Evolutionary conservation across 208 protist species (phyloP).

Genomic region (Blastocrithidia nonstop): DNA sequence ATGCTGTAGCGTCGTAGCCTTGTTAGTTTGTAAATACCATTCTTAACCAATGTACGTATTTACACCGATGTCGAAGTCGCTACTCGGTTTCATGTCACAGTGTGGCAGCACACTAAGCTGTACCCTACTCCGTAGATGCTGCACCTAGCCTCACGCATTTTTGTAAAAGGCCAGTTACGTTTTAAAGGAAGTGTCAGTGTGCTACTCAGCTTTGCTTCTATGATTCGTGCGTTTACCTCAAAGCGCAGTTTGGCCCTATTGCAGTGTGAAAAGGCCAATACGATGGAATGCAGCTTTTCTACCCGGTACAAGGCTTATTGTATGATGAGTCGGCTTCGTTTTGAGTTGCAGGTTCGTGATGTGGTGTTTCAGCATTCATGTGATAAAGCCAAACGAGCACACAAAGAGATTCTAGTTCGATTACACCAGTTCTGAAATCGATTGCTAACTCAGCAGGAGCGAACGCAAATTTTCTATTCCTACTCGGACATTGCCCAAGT

Average conservation of each 20-base stretch:
- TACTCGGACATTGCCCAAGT: conserved; percentile 2
- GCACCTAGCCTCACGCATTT: conserved; percentile 8
- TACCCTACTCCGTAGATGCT: conserved; percentile 7
- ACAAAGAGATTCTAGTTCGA: conserved; percentile 12
- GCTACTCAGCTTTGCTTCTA: conserved; percentile 4
- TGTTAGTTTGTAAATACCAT: conserved; percentile 6
- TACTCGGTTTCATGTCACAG: conserved; percentile 5
- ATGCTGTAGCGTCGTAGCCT: neutral
- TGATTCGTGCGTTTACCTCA: conserved; percentile 6
- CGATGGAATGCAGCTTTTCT: conserved; percentile 6
- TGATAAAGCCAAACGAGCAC: conserved; percentile 7
- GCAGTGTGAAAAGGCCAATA: conserved; percentile 9
- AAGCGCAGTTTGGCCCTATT: conserved; percentile 8
- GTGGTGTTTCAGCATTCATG: conserved; percentile 6
- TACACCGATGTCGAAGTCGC: conserved; percentile 11
- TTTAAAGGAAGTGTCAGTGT: conserved; percentile 6
- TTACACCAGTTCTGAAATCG: conserved; percentile 11
- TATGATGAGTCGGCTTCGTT: conserved; percentile 5
- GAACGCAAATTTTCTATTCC: conserved; percentile 4
- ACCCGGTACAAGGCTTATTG: conserved; percentile 8
- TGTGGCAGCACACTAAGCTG: conserved; percentile 3
- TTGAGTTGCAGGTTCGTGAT: conserved; percentile 8
- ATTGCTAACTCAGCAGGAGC: conserved; percentile 9
- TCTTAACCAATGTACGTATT: conserved; percentile 3
- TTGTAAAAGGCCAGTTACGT: conserved; percentile 6